Evolutionary conservation across 1,284 basidiomycete species (phyloP), one percentile per base, ranked within the genome.

Genomic region (Puccinia coronata): DNA sequence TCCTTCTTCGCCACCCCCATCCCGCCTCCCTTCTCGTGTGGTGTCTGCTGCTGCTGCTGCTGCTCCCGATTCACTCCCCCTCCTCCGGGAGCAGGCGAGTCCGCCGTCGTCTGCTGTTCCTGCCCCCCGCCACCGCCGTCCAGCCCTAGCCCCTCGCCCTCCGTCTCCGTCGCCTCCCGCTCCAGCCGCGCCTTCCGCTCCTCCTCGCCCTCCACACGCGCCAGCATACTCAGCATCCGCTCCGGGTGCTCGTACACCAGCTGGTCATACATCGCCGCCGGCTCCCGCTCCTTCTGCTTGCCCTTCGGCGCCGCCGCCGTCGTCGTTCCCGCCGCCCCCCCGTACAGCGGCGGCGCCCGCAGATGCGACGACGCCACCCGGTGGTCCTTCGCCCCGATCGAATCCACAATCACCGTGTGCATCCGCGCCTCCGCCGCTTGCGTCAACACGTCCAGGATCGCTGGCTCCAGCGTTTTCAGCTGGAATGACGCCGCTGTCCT

Each of bases 171-270:
- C 76, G 83, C 91, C 23, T 89, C 88, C 34, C 92, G 88, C 84
- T 93, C 91, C 83, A 92, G 92, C 61, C 93, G 87, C 85, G 93
- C 92, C 74, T 91, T 87, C 67, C 93, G 88, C 87, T 95, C 93
- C 81, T 95, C 93, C 84, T 94, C 93, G 55, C 92, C 87, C 84
- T 95, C 93, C 4, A 89, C 89, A 82, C 89, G 90, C 86, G 94
- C 93, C 23, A 95, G 87, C 11, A 90, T 90, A 0, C 89, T 89
- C 0, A 94, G 87, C 86, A 93, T 91, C 86, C 93, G 93, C 47
- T 89, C 90, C 14, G 92, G 89, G 84, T 94, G 92, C 49, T 89
- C 90, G 34, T 91, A 89, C 1, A 95, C 89, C 20, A 90, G 86
- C 78, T 93, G 88, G 80, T 90, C 89, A 92, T 93, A 95, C 91